Evolutionary conservation across 2,329 filamentous ascomycete genomes (phyloP).

Genomic region (Gnomoniopsis sp.): DNA sequence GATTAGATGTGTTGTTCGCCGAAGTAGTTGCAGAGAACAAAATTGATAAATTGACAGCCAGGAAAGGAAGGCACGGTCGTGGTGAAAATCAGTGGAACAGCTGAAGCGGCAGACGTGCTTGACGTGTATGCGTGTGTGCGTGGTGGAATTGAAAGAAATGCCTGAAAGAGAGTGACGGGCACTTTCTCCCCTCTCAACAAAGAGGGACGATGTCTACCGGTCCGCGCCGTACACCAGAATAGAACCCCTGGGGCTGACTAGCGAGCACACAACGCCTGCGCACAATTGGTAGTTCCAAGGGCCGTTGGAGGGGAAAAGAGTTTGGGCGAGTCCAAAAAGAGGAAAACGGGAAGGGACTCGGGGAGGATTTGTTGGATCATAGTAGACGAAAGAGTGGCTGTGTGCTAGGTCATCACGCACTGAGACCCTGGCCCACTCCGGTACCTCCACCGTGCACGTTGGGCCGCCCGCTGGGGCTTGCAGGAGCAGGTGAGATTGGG

Average conservation of each 20-base stretch:
- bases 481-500: neutral
- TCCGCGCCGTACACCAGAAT: neutral
- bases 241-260: neutral
- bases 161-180: neutral
- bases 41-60: neutral
- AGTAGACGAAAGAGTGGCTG: neutral
- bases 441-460: neutral
- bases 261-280: neutral
- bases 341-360: slow-evolving; percentile 14
- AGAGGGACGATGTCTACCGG: neutral
- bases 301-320: neutral
- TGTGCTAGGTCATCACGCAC: neutral
- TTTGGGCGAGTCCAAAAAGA: slow-evolving; percentile 13
- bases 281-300: neutral
- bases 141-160: neutral
- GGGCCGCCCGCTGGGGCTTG: neutral
- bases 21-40: neutral
- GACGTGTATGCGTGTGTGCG: neutral
- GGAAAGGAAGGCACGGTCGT: neutral
- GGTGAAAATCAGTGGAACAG: neutral
- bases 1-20: neutral
- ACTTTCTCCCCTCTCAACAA: neutral
- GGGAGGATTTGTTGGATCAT: slow-evolving; percentile 1
- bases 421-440: neutral
- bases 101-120: neutral